These are phyloP conservation scores for Xylariales sp. DNA, from an alignment of 2,329 filamentous ascomycete genomes.

Conservation along the genomic window DNA sequence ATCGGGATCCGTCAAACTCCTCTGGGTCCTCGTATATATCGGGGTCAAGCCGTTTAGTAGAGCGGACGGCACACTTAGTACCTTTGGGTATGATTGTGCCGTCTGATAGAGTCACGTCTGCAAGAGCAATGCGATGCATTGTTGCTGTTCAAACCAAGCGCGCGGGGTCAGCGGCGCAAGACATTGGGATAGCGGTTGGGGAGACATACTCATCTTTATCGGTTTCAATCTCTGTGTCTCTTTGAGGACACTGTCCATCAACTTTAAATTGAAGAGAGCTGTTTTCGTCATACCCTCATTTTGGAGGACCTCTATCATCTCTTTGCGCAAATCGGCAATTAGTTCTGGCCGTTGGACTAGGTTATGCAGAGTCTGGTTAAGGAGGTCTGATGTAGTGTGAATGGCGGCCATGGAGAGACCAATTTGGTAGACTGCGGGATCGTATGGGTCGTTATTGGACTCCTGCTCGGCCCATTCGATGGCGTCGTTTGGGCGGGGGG, in stretches of 20 bases:
- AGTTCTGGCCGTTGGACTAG: slow-evolving; percentile 56
- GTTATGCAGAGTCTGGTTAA: slow-evolving; percentile 54
- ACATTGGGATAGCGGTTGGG: background rate
- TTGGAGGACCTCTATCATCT: slow-evolving; percentile 50
- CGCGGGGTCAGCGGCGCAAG: background rate
- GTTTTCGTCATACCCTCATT: slow-evolving; percentile 40
- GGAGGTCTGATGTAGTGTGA: slow-evolving; percentile 53
- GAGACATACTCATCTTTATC: slow-evolving; percentile 41
- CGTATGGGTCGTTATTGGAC: slow-evolving; percentile 46
- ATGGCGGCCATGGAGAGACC: slow-evolving; percentile 50
- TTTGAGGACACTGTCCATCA: slow-evolving; percentile 54
- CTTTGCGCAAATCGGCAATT: slow-evolving; percentile 55
- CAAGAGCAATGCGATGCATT: slow-evolving; percentile 39
- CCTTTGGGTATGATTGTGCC: slow-evolving; percentile 42
- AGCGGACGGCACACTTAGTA: slow-evolving; percentile 38
- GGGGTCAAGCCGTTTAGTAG: slow-evolving; percentile 40
- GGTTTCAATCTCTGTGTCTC: slow-evolving; percentile 51
- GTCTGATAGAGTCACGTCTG: slow-evolving; percentile 39
- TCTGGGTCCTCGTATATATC: slow-evolving; percentile 39
- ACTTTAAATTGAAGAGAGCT: slow-evolving; percentile 47
- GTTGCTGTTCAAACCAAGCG: slow-evolving; percentile 31
- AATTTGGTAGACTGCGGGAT: slow-evolving; percentile 49
- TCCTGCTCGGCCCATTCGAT: slow-evolving; percentile 55
- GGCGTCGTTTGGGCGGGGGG: slow-evolving; percentile 48
- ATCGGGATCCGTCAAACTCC: slow-evolving; percentile 41